These are phyloP conservation scores for Begonia loranthoides DNA, from an alignment of 306 rosid genomes.

Conservation along the genomic window DNA sequence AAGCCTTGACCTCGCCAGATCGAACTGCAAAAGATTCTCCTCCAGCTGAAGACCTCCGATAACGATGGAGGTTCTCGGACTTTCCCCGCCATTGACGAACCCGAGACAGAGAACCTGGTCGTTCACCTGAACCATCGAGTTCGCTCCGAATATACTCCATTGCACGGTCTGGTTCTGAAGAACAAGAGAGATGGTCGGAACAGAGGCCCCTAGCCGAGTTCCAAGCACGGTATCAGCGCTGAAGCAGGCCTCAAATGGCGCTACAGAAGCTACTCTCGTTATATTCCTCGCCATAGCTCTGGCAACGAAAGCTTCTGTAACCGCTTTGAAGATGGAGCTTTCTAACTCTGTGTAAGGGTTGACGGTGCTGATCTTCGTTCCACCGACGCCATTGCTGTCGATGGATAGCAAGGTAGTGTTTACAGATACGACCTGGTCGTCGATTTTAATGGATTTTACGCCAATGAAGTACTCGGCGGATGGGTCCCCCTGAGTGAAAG, in stretches of 20 bases:
- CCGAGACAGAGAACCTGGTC: constrained; percentile 37
- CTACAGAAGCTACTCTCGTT: constrained; percentile 11
- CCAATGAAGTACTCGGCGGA: constrained; percentile 2
- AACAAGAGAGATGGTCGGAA: constrained; percentile 33
- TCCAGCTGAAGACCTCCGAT: constrained; percentile 46
- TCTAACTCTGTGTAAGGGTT: constrained; percentile 56
- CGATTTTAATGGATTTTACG: constrained; percentile 15
- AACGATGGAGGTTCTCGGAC: constrained; percentile 31
- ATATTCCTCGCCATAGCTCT: constrained; percentile 27
- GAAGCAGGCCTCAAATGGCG: constrained; percentile 40
- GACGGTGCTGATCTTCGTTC: constrained; percentile 60
- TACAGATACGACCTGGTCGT: constrained; percentile 8
- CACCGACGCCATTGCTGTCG: constrained; percentile 34
- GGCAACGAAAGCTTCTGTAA: constrained; percentile 21
- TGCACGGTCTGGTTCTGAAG: constrained; percentile 23
- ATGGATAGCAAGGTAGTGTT: constrained; percentile 34
- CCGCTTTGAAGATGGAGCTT: constrained; percentile 34
- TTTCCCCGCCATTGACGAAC: constrained; percentile 38
- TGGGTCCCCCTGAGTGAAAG: not conserved
- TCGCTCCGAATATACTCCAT: constrained; percentile 28
- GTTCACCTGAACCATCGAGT: constrained; percentile 36
- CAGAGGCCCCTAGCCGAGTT: constrained; percentile 22
- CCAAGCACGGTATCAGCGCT: constrained; percentile 8
- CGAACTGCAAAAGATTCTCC: constrained; percentile 40
- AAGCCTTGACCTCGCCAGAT: constrained; percentile 30